Evolutionary conservation across 768 basidiomycete genomes (phyloP).

Genomic region (Dictyophora rubrovolvata): DNA sequence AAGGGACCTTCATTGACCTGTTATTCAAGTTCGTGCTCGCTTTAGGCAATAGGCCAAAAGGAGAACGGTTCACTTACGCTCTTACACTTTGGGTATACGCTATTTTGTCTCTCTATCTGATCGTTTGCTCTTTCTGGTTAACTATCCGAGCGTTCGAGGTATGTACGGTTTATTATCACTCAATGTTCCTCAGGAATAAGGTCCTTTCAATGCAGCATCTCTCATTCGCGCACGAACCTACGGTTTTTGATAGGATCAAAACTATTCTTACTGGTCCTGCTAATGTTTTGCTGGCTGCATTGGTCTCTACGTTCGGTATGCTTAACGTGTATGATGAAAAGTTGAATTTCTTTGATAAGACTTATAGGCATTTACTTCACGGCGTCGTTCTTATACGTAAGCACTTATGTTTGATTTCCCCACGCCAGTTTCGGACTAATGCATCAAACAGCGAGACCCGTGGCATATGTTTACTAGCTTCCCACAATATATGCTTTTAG

Average conservation of each 20-base stretch:
- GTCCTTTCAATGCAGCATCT: conserved; percentile 9
- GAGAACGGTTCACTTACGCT: conserved; percentile 65
- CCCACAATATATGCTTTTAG: conserved; percentile 81
- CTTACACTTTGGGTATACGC: conserved; percentile 79
- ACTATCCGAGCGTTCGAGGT: conserved; percentile 74
- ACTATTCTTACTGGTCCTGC: conserved; percentile 68
- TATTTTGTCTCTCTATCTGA: conserved; percentile 69
- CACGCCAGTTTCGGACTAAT: background rate
- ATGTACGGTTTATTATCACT: conserved; percentile 16
- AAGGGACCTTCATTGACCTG: background rate
- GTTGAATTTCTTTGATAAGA: conserved; percentile 9
- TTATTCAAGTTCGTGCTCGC: conserved; percentile 50
- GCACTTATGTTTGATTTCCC: conserved; percentile 19
- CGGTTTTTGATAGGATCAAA: conserved; percentile 36
- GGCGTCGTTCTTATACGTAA: conserved; percentile 77
- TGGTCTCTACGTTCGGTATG: conserved; percentile 79
- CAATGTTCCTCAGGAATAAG: background rate
- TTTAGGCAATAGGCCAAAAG: conserved; percentile 79
- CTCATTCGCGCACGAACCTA: conserved; percentile 17
- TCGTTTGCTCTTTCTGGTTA: conserved; percentile 79
- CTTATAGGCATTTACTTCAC: conserved; percentile 63
- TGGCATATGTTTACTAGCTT: conserved; percentile 98
- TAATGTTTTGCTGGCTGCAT: conserved; percentile 75
- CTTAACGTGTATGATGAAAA: too few species aligned
- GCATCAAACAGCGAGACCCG: conserved; percentile 62